Conservation (phyloP, 2,329 filamentous ascomycete species). For the Gyromitra esculenta region DNA sequence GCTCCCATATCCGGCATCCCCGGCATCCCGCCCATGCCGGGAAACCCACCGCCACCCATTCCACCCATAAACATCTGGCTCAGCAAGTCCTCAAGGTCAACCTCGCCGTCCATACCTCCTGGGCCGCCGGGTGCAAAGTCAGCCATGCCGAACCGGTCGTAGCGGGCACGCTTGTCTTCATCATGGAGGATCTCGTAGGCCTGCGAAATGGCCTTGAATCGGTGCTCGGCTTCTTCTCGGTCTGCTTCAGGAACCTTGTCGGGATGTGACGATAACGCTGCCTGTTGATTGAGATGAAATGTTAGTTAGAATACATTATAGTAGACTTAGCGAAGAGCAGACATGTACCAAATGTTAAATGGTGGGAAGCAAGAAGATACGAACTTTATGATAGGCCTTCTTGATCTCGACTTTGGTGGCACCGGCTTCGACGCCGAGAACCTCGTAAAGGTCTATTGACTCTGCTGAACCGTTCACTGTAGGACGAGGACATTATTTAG, state of each 20-base stretch:
- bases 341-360: constrained; percentile 39
- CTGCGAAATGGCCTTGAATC: constrained; percentile 91
- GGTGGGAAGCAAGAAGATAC: constrained; percentile 54
- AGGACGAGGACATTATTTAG: constrained; percentile 43
- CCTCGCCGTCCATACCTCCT: constrained; percentile 72
- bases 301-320: constrained; percentile 21
- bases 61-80: constrained; percentile 83
- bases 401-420: constrained; percentile 85
- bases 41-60: constrained; percentile 72
- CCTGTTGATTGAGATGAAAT: constrained; percentile 64
- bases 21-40: constrained; percentile 67
- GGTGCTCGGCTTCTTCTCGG: constrained; percentile 83
- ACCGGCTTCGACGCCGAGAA: constrained; percentile 77
- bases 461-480: constrained; percentile 62
- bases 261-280: constrained; percentile 87
- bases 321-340: constrained; percentile 43
- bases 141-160: constrained; percentile 94
- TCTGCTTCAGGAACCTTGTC: constrained; percentile 93
- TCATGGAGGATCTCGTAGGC: constrained; percentile 98
- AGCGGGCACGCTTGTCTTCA: constrained; percentile 86
- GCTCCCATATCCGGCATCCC: constrained; percentile 66
- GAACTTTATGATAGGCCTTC: constrained; percentile 93
- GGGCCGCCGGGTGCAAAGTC: constrained; percentile 84
- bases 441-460: constrained; percentile 73
- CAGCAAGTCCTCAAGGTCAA: constrained; percentile 91